Evolutionary conservation across 1,284 basidiomycete species (phyloP).

Genomic region (Microbotryomycetes sp.): DNA sequence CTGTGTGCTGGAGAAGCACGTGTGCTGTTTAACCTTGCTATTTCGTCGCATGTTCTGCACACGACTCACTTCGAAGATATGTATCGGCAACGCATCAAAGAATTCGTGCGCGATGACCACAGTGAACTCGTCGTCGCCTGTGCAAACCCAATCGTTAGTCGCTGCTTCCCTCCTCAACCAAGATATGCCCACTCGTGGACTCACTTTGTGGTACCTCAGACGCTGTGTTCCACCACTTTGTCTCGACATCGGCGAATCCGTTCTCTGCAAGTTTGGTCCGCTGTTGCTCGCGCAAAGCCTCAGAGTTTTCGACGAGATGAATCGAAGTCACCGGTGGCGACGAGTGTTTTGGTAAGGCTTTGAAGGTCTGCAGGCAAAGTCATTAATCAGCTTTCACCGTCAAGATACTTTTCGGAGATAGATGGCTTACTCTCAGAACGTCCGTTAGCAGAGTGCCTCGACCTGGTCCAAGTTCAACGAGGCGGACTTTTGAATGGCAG

Average conservation of each 20-base stretch:
- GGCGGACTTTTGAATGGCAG: slow-evolving; percentile 52
- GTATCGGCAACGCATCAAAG: slow-evolving; percentile 92
- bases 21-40: not conserved
- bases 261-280: slow-evolving; percentile 49
- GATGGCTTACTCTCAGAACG: slow-evolving; percentile 64
- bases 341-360: slow-evolving; percentile 50
- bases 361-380: slow-evolving; percentile 37
- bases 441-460: slow-evolving; percentile 87
- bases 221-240: slow-evolving; percentile 70
- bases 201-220: slow-evolving; percentile 55
- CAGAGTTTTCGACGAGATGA: slow-evolving; percentile 75
- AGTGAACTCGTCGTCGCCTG: slow-evolving; percentile 57
- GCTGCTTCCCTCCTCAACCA: not conserved
- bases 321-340: slow-evolving; percentile 56
- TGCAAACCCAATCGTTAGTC: not conserved
- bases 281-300: slow-evolving; percentile 61
- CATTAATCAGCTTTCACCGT: not conserved
- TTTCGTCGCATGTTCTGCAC: not conserved
- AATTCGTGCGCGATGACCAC: slow-evolving; percentile 94
- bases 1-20: slow-evolving; percentile 56
- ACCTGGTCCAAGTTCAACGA: slow-evolving; percentile 92
- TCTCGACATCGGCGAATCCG: slow-evolving; percentile 40
- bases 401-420: not conserved
- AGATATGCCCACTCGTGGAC: slow-evolving; percentile 14
- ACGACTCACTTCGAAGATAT: slow-evolving; percentile 68